Evolutionary conservation across 345 rosid species (phyloP).

Genomic region (Triadica sebifera): DNA sequence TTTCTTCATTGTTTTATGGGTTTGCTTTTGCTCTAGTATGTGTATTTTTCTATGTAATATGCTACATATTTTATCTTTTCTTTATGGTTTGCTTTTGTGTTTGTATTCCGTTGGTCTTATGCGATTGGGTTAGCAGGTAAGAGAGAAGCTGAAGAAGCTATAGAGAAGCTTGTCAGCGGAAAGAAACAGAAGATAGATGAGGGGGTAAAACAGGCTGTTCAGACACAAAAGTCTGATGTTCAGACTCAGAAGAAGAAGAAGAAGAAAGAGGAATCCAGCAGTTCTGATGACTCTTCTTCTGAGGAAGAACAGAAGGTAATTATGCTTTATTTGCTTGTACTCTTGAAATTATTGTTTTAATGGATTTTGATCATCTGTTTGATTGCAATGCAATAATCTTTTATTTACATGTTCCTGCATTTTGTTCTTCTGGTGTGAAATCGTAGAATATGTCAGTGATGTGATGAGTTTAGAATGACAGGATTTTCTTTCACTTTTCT

Average conservation of each 20-base stretch:
- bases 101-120: not conserved
- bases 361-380: not conserved
- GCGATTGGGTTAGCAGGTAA: slow-evolving; percentile 41
- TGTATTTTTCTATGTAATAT: not conserved
- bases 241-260: slow-evolving; percentile 52
- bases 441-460: too few relatives aligned
- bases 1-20: not conserved
- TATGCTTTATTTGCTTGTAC: not conserved
- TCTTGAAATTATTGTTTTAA: not conserved
- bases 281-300: slow-evolving; percentile 54
- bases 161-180: slow-evolving; percentile 44
- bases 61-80: not conserved
- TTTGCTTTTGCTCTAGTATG: not conserved
- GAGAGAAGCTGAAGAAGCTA: slow-evolving; percentile 61
- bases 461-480: not conserved
- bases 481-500: not conserved
- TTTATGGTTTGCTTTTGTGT: not conserved
- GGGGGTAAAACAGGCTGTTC: slow-evolving; percentile 40
- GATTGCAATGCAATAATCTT: too few relatives aligned
- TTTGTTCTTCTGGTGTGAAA: not conserved
- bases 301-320: slow-evolving; percentile 64
- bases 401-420: too few relatives aligned
- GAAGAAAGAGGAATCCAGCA: slow-evolving; percentile 49
- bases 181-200: slow-evolving; percentile 68
- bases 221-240: slow-evolving; percentile 44